Percentiles rank a stretch among this genome's conserved stretches.
Conservation (phyloP, 2,329 filamentous ascomycete species). For the Clarireedia monteithiana region DNA sequence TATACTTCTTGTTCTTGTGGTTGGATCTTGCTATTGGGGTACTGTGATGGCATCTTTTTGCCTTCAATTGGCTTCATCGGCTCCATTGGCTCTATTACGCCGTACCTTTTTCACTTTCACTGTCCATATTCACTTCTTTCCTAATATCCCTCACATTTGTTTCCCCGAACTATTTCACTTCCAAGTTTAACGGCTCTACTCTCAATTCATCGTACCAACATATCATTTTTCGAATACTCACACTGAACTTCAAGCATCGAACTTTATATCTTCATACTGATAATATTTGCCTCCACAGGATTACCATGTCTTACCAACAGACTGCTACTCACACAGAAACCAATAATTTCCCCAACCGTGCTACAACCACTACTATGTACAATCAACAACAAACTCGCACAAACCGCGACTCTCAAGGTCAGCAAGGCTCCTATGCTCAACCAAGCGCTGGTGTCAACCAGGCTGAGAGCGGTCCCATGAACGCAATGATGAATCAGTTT, state of each 20-base stretch:
- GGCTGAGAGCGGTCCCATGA: slow-evolving; percentile 21
- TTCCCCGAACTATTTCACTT: not conserved
- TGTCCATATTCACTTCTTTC: slow-evolving; percentile 1
- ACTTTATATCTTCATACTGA: slow-evolving; percentile 10
- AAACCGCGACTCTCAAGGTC: slow-evolving; percentile 25
- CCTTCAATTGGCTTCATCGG: too few species aligned
- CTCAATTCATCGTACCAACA: not conserved
- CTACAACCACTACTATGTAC: slow-evolving; percentile 24
- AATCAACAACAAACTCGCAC: slow-evolving; percentile 23
- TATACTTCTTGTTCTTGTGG: not conserved
- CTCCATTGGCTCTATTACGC: too few species aligned
- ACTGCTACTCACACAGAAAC: slow-evolving; percentile 22
- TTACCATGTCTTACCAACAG: slow-evolving; percentile 31
- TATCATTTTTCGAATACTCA: not conserved
- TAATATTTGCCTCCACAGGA: slow-evolving; percentile 16
- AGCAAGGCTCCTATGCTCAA: slow-evolving; percentile 20
- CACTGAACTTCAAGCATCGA: slow-evolving; percentile 2
- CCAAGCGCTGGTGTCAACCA: slow-evolving; percentile 11
- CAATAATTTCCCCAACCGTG: slow-evolving; percentile 19
- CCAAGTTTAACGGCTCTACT: not conserved
- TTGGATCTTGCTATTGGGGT: not conserved
- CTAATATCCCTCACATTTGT: not conserved
- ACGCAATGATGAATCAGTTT: slow-evolving; percentile 26
- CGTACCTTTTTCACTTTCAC: not conserved
- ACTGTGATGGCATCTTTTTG: too few species aligned